phyloP scores from a whole-genome alignment of 345 rosid genomes.

The Moringa oleifera region DNA sequence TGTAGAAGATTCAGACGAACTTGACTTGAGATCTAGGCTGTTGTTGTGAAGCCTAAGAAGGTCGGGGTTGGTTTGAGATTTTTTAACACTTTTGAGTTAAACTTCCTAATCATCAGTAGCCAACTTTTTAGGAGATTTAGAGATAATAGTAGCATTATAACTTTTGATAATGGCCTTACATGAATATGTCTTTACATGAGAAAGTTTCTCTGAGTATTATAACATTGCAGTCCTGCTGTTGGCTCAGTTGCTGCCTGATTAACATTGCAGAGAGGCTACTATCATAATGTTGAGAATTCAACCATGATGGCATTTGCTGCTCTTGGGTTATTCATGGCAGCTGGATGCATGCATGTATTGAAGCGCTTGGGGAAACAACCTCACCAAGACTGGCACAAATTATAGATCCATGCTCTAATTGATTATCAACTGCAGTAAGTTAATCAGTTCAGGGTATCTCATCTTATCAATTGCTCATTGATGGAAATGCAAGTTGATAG shows the following conservation, averaged over 20 bases:
- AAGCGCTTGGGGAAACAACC: constrained; percentile 93
- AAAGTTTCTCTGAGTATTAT: no score
- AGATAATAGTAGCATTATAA: no score
- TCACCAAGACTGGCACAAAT: constrained; percentile 72
- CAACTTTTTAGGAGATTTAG: no score
- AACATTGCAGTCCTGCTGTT: no score
- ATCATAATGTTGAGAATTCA: constrained; percentile 56
- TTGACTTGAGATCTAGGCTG: no score
- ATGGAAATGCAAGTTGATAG: constrained; percentile 10
- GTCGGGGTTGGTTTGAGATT: no score
- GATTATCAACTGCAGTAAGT: background rate
- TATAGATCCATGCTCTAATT: constrained; percentile 27
- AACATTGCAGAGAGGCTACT: constrained; percentile 68
- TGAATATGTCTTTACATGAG: no score
- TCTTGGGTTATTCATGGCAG: constrained; percentile 57
- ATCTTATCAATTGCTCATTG: constrained; percentile 3
- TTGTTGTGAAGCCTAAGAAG: no score
- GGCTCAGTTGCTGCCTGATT: constrained; percentile 7
- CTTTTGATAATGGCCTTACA: no score
- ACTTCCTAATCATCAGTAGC: no score
- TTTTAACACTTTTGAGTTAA: no score
- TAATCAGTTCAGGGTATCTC: constrained; percentile 11
- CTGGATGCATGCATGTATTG: constrained; percentile 74
- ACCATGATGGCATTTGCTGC: constrained; percentile 62
- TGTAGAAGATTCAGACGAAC: no score